These are phyloP conservation scores for Yamadazyma sp. DNA, from an alignment of 805 yeast species.

Conservation along the genomic window DNA sequence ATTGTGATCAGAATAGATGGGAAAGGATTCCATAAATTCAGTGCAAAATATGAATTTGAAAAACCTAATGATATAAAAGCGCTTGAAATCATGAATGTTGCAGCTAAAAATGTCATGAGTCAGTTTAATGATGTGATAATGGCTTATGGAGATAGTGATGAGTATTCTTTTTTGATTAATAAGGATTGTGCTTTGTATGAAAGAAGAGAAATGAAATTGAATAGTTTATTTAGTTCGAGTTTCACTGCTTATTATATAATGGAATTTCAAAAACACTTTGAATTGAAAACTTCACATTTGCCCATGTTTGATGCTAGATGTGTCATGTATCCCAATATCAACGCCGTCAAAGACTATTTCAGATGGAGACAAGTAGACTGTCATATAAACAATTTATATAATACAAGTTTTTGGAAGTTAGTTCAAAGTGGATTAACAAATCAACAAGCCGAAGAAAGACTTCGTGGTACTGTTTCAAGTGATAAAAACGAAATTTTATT, in stretches of 20 bases:
- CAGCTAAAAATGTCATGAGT: conserved; percentile 66
- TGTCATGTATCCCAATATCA: conserved; percentile 70
- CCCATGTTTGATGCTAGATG: conserved; percentile 94
- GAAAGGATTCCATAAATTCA: conserved; percentile 86
- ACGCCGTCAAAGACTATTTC: conserved; percentile 71
- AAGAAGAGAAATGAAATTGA: conserved; percentile 76
- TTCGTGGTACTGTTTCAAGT: conserved; percentile 73
- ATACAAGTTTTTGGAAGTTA: conserved; percentile 88
- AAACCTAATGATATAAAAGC: conserved; percentile 90
- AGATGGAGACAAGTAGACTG: conserved; percentile 96
- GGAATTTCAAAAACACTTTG: conserved; percentile 63
- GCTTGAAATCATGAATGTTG: conserved; percentile 71
- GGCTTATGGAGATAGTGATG: conserved; percentile 96
- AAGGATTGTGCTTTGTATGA: conserved; percentile 69
- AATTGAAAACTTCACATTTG: conserved; percentile 47
- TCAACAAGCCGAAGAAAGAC: conserved; percentile 72
- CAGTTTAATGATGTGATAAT: conserved; percentile 68
- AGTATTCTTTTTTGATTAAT: conserved; percentile 77
- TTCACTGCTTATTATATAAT: conserved; percentile 74
- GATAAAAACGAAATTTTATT: conserved; percentile 91
- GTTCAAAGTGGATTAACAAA: conserved; percentile 65
- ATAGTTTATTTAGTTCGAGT: conserved; percentile 76
- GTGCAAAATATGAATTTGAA: conserved; percentile 65
- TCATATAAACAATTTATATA: conserved; percentile 91
- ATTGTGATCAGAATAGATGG: conserved; percentile 90